Conservation (phyloP, 306 rosid genomes). For the Heteromeles arbutifolia region DNA sequence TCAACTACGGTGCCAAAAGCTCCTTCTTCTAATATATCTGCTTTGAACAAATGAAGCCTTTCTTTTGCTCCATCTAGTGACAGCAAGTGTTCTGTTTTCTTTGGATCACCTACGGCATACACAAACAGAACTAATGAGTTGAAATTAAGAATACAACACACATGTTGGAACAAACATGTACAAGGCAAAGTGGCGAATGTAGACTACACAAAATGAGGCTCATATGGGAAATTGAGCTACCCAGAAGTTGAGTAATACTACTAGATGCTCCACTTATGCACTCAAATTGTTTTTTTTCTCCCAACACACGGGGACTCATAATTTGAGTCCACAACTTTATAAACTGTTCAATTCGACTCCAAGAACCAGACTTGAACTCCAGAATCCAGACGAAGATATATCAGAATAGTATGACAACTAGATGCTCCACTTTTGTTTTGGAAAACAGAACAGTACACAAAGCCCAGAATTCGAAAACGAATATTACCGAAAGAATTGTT, state of each 20-base stretch:
- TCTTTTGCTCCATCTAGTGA: slow-evolving; percentile 47
- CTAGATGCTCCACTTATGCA: too few relatives aligned
- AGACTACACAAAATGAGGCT: neutral
- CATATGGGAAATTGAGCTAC: neutral
- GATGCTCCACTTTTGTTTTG: too few relatives aligned
- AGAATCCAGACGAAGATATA: too few relatives aligned
- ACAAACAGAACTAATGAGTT: neutral
- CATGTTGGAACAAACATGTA: neutral
- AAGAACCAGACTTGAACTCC: too few relatives aligned
- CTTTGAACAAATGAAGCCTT: slow-evolving; percentile 38
- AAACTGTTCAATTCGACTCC: too few relatives aligned
- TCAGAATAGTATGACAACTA: too few relatives aligned
- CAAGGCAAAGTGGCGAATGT: neutral
- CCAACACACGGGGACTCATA: too few relatives aligned
- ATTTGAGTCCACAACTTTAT: too few relatives aligned
- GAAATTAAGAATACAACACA: neutral
- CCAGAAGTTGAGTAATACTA: neutral
- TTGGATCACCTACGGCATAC: slow-evolving; percentile 27
- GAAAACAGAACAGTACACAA: too few relatives aligned
- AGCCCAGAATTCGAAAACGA: too few relatives aligned
- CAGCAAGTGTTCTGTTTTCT: slow-evolving; percentile 38
- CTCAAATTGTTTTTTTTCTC: too few relatives aligned
- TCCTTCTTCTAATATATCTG: slow-evolving; percentile 45
- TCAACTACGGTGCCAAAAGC: slow-evolving; percentile 37
- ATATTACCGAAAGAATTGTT: too few relatives aligned